phyloP scores from a whole-genome alignment of 2,329 filamentous ascomycete genomes.

The Lachnellula suecica region DNA sequence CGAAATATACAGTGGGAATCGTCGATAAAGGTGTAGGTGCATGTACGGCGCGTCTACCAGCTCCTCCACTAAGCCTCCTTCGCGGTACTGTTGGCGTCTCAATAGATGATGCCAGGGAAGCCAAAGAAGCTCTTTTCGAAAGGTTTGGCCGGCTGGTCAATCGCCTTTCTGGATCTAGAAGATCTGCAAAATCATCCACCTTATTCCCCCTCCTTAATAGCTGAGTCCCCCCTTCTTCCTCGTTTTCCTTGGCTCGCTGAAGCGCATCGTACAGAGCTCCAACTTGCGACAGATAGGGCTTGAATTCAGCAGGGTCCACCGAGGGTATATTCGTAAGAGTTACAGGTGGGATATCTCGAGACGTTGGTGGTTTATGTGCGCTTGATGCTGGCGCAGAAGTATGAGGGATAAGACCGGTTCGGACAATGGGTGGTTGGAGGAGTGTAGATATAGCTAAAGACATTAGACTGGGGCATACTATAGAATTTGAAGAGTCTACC shows the following conservation, averaged over 20 bases:
- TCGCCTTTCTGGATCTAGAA: constrained; percentile 36
- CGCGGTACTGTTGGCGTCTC: constrained; percentile 35
- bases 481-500: constrained; percentile 45
- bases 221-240: constrained; percentile 56
- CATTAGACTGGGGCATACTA: constrained; percentile 6
- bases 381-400: constrained; percentile 67
- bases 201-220: constrained; percentile 31
- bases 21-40: constrained; percentile 85
- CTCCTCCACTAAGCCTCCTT: constrained; percentile 50
- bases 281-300: constrained; percentile 80
- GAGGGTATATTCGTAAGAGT: constrained; percentile 84
- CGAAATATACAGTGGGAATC: constrained; percentile 91
- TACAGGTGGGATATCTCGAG: constrained; percentile 90
- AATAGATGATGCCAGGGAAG: constrained; percentile 38
- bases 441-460: constrained; percentile 81
- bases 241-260: constrained; percentile 75
- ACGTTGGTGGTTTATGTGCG: constrained; percentile 77
- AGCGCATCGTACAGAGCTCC: constrained; percentile 87
- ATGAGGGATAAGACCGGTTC: constrained; percentile 82
- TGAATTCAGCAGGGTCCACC: constrained; percentile 78
- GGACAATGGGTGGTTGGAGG: constrained; percentile 85
- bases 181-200: constrained; percentile 37
- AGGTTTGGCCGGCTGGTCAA: constrained; percentile 25
- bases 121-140: constrained; percentile 40
- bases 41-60: constrained; percentile 59